These are phyloP conservation scores for Agaricus sinodeliciosus DNA, from an alignment of 768 basidiomycete species.

Conservation along the genomic window DNA sequence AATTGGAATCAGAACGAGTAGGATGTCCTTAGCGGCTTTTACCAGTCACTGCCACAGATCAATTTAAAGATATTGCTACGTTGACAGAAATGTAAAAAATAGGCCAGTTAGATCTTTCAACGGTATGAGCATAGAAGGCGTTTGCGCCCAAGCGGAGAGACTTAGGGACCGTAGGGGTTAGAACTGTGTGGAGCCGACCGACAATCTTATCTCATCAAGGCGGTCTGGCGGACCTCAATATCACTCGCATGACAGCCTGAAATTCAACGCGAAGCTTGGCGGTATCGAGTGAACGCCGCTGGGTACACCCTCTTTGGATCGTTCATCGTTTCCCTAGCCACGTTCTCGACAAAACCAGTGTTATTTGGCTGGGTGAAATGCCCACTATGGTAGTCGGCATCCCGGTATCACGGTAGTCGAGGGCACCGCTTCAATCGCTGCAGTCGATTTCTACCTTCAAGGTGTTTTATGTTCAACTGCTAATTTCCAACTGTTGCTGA, in stretches of 20 bases:
- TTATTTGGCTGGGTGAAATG: constrained; percentile 51
- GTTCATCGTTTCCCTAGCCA: constrained; percentile 26
- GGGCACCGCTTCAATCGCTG: constrained; percentile 76
- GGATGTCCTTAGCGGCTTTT: too few species aligned
- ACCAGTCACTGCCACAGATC: too few species aligned
- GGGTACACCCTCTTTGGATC: background rate
- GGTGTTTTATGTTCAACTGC: constrained; percentile 21
- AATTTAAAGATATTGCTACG: too few species aligned
- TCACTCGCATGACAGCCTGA: constrained; percentile 76
- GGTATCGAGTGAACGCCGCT: constrained; percentile 55
- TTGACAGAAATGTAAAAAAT: too few species aligned
- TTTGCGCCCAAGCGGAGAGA: constrained; percentile 69
- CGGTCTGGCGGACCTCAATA: constrained; percentile 50
- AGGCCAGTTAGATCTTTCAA: too few species aligned
- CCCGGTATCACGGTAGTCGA: constrained; percentile 68
- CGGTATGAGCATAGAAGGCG: constrained; percentile 36
- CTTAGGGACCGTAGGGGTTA: constrained; percentile 44
- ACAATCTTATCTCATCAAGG: constrained; percentile 20
- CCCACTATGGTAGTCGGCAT: constrained; percentile 80
- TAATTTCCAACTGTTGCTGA: background rate
- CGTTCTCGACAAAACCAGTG: constrained; percentile 38
- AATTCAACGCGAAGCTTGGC: constrained; percentile 80
- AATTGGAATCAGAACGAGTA: too few species aligned
- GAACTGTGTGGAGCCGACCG: constrained; percentile 10
- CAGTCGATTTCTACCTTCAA: constrained; percentile 67